Evolutionary conservation across 2,329 filamentous ascomycete species (phyloP), one percentile per base, ranked within the genome.

Genomic region (Fusarium praegraminearum): DNA sequence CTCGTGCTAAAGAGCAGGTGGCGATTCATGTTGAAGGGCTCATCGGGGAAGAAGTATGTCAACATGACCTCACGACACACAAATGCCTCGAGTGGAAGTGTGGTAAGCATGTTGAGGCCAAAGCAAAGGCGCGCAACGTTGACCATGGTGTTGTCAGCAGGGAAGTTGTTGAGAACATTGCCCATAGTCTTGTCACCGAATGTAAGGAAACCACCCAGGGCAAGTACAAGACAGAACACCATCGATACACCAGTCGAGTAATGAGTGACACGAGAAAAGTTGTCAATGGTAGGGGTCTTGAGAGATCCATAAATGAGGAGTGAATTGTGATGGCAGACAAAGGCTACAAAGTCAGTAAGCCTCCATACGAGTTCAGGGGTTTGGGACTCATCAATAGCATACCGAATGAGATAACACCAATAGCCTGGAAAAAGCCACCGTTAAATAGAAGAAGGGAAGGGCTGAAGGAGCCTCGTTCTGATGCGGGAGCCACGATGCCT

Each of bases 341-440:
- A 91, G 51, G 89, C 89, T 82, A 16, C 9, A 4, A 7, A 12
- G 62, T 26, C 40, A 69, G 57, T 41, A 54, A 47, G 22, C 13
- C 12, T 20, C 38, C 8, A 26, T 13, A 7, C 12, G 10, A 55
- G 5, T 24, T 55, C n/a, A 40, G 24, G 22, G 32, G 24, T 10
- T 3, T 2, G 12, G 8, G 7, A 30, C 10, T 30, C n/a, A 24
- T 16, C 10, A 18, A 3, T 12, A 26, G 75, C 87, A 47, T 84
- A 96, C 93, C 94, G 79, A 99, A 99, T 7, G 96, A 98, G 73
- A 99, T 99, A 20, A 99, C 95, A 33, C 96, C 96, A 75, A 99
- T 94, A 24, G 96, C 95, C 80, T 98, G 94, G 76, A 98, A 97
- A 62, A 99, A 90, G 49, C 95, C 96, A 28, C 86, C 85, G 76